A percentile compares a stretch with the other conserved stretches of the same genome.
Evolutionary conservation across 805 yeast species (phyloP).

Genomic region (Yarrowia hollandica): DNA sequence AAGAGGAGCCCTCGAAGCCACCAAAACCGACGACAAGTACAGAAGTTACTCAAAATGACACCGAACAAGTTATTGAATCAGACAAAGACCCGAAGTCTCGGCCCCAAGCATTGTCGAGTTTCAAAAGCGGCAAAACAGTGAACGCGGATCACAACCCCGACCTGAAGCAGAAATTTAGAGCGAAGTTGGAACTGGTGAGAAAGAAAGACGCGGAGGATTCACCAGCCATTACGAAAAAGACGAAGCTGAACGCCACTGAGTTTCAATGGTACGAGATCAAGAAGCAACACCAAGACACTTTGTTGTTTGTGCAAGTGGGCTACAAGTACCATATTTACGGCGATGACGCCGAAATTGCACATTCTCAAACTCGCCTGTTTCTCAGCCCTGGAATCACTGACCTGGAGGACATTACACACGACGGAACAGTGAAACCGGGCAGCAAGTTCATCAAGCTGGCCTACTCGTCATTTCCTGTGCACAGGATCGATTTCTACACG

Average conservation of each 20-base stretch:
- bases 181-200: slow-evolving; percentile 6
- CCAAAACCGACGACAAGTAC: neutral
- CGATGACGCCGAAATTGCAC: slow-evolving; percentile 72
- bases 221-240: neutral
- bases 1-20: neutral
- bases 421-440: slow-evolving; percentile 42
- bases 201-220: neutral
- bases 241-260: slow-evolving; percentile 72
- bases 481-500: slow-evolving; percentile 69
- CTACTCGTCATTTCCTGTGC: slow-evolving; percentile 82
- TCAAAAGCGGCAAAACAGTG: neutral
- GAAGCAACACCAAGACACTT: slow-evolving; percentile 57
- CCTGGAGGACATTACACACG: slow-evolving; percentile 49
- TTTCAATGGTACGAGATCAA: slow-evolving; percentile 73
- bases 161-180: neutral
- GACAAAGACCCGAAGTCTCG: neutral
- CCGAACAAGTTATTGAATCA: neutral
- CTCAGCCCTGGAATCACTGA: slow-evolving; percentile 67
- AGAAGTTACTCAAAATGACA: neutral
- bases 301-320: slow-evolving; percentile 85
- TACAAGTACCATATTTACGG: slow-evolving; percentile 88
- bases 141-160: neutral
- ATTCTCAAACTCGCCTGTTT: slow-evolving; percentile 59
- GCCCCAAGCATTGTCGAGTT: neutral
- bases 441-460: slow-evolving; percentile 61